These are phyloP conservation scores for Ulmus americana DNA, from an alignment of 331 rosid species.

Conservation along the genomic window DNA sequence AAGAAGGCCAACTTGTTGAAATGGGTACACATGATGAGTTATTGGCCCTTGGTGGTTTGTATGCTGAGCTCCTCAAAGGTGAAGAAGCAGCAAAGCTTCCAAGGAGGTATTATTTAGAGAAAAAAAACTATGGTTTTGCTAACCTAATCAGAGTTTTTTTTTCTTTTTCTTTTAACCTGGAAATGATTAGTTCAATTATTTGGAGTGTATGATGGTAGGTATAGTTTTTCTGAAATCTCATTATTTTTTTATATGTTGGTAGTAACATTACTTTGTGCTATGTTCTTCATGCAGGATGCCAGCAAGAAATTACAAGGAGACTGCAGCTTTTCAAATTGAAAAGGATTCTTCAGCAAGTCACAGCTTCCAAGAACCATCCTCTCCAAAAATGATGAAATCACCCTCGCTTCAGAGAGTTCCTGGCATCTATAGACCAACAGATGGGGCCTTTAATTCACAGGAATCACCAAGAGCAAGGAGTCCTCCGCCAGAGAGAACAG, in stretches of 20 bases:
- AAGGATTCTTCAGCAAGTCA: constrained; percentile 86
- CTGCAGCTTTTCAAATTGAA: constrained; percentile 86
- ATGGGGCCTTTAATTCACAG: constrained; percentile 56
- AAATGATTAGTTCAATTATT: constrained; percentile 4
- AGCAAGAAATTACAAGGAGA: constrained; percentile 73
- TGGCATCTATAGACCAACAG: constrained; percentile 51
- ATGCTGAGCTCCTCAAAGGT: constrained; percentile 87
- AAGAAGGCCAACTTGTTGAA: constrained; percentile 98
- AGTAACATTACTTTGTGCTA: constrained; percentile 8
- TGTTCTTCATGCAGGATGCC: constrained; percentile 70
- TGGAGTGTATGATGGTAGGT: background rate
- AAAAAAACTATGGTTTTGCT: constrained; percentile 22
- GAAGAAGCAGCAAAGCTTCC: constrained; percentile 99
- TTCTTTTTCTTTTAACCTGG: background rate
- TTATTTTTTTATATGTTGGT: background rate
- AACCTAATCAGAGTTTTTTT: constrained; percentile 1
- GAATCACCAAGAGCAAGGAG: constrained; percentile 76
- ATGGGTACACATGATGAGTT: constrained; percentile 98
- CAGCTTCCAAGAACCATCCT: constrained; percentile 84
- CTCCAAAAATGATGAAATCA: constrained; percentile 86
- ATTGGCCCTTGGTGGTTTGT: constrained; percentile 66
- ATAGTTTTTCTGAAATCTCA: background rate
- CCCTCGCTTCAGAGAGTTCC: constrained; percentile 90
- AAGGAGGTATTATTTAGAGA: constrained; percentile 53
- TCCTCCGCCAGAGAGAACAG: constrained; percentile 77